Percentiles rank a stretch among this genome's conserved stretches.
These are phyloP conservation scores for Biscogniauxia mediterranea DNA, from an alignment of 2,329 filamentous ascomycete genomes.

Conservation along the genomic window DNA sequence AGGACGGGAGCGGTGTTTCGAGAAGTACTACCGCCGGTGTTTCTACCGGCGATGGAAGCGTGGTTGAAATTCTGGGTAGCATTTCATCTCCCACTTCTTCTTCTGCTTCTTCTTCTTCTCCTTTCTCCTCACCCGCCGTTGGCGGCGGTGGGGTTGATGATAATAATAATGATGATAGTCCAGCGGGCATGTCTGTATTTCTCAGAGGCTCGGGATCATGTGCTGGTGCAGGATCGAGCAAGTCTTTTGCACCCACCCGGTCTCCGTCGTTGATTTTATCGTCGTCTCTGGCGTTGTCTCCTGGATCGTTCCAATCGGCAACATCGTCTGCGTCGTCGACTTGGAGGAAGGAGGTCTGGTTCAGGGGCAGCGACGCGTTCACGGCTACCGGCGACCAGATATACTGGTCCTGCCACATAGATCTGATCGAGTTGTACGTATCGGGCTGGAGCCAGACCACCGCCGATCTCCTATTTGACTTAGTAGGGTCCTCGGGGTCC, in stretches of 20 bases:
- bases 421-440: slow-evolving; percentile 4
- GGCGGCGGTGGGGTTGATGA: not conserved
- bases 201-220: not conserved
- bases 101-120: not conserved
- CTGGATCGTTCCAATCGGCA: not conserved
- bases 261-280: not conserved
- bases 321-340: slow-evolving; percentile 5
- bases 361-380: slow-evolving; percentile 9
- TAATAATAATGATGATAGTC: too few species aligned
- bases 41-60: not conserved
- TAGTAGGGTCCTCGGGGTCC: not conserved
- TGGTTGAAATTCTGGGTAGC: not conserved
- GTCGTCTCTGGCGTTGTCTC: not conserved
- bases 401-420: slow-evolving; percentile 15
- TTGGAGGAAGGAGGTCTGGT: slow-evolving; percentile 15
- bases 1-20: not conserved
- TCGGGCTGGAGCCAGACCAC: slow-evolving; percentile 8
- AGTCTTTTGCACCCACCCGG: too few species aligned
- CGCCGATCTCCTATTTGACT: not conserved
- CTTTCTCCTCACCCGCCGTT: not conserved
- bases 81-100: too few species aligned
- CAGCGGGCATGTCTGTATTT: not conserved
- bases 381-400: slow-evolving; percentile 15
- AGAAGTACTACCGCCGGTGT: not conserved
- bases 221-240: too few species aligned